Evolutionary conservation across 805 yeast genomes (phyloP).

Genomic region (Teunomyces pallodes): DNA sequence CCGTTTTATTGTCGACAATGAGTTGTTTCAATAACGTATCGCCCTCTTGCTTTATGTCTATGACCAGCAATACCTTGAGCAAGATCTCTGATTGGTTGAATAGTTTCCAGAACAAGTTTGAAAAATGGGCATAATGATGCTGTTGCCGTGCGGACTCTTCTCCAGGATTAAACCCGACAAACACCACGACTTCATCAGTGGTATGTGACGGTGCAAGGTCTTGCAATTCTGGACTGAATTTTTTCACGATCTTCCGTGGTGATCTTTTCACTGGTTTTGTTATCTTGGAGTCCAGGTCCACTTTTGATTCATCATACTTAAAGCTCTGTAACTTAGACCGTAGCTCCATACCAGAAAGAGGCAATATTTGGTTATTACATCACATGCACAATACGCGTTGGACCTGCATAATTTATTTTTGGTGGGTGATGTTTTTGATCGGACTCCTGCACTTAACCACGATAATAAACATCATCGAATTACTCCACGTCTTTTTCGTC

Average conservation of each 20-base stretch:
- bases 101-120: conserved; percentile 68
- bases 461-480: conserved; percentile 1
- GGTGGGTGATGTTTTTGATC: too few species aligned
- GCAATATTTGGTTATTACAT: not conserved
- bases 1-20: conserved; percentile 12
- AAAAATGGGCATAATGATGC: conserved; percentile 70
- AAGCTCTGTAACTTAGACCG: conserved; percentile 16
- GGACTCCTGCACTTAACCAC: not conserved
- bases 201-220: conserved; percentile 35
- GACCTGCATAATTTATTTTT: not conserved
- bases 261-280: not conserved
- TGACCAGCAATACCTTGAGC: conserved; percentile 9
- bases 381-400: not conserved
- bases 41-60: conserved; percentile 8
- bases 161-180: conserved; percentile 76
- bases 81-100: conserved; percentile 52
- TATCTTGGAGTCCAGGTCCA: not conserved
- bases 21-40: conserved; percentile 10
- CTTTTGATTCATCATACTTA: conserved; percentile 10
- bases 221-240: conserved; percentile 2
- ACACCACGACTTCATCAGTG: conserved; percentile 38
- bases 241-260: too few species aligned
- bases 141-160: conserved; percentile 56
- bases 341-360: not conserved
- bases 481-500: not conserved